A percentile compares a stretch with the other conserved stretches of the same genome.
phyloP scores from a whole-genome alignment of 139 green algal genomes.

The Chlorella sp. region DNA sequence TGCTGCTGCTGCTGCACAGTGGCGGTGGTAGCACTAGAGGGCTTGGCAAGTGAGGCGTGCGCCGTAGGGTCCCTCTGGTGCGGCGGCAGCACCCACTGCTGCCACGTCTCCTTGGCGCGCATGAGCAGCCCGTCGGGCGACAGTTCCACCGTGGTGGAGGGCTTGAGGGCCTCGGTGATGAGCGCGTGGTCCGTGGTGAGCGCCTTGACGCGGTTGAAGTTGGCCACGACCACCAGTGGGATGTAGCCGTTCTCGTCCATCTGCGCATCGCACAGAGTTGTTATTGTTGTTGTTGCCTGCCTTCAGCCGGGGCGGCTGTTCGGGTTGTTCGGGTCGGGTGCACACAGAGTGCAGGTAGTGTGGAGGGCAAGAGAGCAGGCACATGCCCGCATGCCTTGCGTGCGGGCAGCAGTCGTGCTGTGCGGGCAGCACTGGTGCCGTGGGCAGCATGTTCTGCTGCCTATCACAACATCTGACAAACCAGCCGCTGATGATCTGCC shows the following conservation, averaged over 20 bases:
- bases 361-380: too few species aligned
- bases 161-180: slow-evolving; percentile 55
- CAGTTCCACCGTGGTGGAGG: slow-evolving; percentile 34
- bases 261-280: slow-evolving; percentile 6
- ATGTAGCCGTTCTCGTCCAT: slow-evolving; percentile 94
- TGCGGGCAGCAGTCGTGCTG: too few species aligned
- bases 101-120: slow-evolving; percentile 42
- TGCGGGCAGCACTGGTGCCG: too few species aligned
- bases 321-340: too few species aligned
- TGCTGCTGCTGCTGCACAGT: background rate
- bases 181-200: slow-evolving; percentile 78
- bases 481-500: too few species aligned
- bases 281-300: too few species aligned
- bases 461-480: too few species aligned
- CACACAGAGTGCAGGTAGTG: too few species aligned
- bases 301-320: too few species aligned
- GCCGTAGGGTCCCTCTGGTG: slow-evolving; percentile 47
- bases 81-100: slow-evolving; percentile 69
- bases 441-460: too few species aligned
- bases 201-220: slow-evolving; percentile 92
- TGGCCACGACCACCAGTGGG: slow-evolving; percentile 67
- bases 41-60: background rate
- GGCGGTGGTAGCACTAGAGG: too few species aligned
- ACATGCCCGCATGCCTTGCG: too few species aligned
- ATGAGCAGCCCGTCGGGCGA: slow-evolving; percentile 47